Conservation (phyloP, 495 filamentous ascomycete species). For the Polyplosphaeria fusca region DNA sequence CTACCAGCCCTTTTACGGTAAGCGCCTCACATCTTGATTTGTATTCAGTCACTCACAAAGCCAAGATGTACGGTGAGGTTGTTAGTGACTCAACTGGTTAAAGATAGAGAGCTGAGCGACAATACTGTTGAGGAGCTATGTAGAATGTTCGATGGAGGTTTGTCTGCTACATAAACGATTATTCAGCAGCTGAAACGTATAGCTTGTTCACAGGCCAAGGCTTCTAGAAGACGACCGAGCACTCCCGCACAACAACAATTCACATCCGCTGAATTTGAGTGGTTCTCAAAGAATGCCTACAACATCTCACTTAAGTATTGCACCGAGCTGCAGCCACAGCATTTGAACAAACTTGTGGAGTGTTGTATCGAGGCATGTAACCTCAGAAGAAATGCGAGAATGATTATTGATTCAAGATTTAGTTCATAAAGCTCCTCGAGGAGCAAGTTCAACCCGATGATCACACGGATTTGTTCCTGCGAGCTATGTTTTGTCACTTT, state of each 20-base stretch:
- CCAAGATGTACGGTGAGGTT: slow-evolving; percentile 56
- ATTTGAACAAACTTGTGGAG: slow-evolving; percentile 55
- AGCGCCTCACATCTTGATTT: neutral
- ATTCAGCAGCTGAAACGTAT: slow-evolving; percentile 13
- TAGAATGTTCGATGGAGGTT: slow-evolving; percentile 62
- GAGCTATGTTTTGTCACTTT: slow-evolving; percentile 66
- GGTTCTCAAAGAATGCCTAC: slow-evolving; percentile 78
- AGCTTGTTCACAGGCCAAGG: slow-evolving; percentile 48
- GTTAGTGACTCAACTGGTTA: slow-evolving; percentile 51
- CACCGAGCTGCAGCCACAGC: slow-evolving; percentile 51
- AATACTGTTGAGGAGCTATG: slow-evolving; percentile 49
- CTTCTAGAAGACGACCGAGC: slow-evolving; percentile 33
- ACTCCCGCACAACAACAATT: slow-evolving; percentile 46
- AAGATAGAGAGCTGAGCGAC: slow-evolving; percentile 1
- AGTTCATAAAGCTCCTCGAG: slow-evolving; percentile 61
- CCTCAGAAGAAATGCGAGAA: no score
- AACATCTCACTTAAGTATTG: slow-evolving; percentile 65
- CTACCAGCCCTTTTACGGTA: slow-evolving; percentile 65
- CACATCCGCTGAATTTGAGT: slow-evolving; percentile 63
- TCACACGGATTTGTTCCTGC: slow-evolving; percentile 52
- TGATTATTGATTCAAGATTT: no score
- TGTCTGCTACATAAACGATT: neutral
- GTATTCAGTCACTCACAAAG: neutral
- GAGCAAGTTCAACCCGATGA: slow-evolving; percentile 45
- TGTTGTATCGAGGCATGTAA: slow-evolving; percentile 51